phyloP scores from a whole-genome alignment of 306 rosid species.

The Vigna hirtella region DNA sequence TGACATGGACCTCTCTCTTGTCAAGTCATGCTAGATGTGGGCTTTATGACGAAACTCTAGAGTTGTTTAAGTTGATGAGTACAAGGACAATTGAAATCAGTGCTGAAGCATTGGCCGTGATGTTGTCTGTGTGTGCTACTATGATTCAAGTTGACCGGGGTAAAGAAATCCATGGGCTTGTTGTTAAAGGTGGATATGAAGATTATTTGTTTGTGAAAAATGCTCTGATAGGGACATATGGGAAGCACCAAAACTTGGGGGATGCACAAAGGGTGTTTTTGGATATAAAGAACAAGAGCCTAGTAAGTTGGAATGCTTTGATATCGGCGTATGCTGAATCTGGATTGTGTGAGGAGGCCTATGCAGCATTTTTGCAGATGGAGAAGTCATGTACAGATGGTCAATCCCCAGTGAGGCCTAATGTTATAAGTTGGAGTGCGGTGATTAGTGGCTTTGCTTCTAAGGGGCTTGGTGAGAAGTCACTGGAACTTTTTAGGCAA shows the following conservation, averaged over 20 bases:
- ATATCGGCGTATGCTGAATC: conserved; percentile 78
- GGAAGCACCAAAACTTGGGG: conserved; percentile 61
- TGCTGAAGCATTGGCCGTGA: conserved; percentile 80
- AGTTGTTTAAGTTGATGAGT: conserved; percentile 66
- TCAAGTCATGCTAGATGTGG: conserved; percentile 84
- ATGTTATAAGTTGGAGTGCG: conserved; percentile 87
- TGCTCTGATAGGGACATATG: conserved; percentile 69
- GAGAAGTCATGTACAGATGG: conserved; percentile 42
- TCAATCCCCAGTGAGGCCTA: conserved; percentile 57
- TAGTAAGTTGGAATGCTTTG: conserved; percentile 86
- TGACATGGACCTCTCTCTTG: conserved; percentile 85
- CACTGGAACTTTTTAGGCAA: conserved; percentile 71
- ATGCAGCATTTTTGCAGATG: conserved; percentile 60
- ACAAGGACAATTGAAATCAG: conserved; percentile 54
- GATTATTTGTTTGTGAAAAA: conserved; percentile 77
- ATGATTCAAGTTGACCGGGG: conserved; percentile 58
- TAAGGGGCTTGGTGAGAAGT: conserved; percentile 59
- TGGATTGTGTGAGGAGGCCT: conserved; percentile 78
- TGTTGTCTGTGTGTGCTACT: conserved; percentile 77
- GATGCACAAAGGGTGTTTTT: conserved; percentile 44
- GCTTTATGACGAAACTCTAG: conserved; percentile 55
- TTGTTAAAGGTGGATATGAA: conserved; percentile 77
- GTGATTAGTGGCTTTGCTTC: conserved; percentile 72
- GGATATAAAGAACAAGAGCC: conserved; percentile 62
- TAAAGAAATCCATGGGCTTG: conserved; percentile 66